Base-by-base conservation (phyloP, 1,284 basidiomycete genomes). In the Leccinum fuscescens region DNA sequence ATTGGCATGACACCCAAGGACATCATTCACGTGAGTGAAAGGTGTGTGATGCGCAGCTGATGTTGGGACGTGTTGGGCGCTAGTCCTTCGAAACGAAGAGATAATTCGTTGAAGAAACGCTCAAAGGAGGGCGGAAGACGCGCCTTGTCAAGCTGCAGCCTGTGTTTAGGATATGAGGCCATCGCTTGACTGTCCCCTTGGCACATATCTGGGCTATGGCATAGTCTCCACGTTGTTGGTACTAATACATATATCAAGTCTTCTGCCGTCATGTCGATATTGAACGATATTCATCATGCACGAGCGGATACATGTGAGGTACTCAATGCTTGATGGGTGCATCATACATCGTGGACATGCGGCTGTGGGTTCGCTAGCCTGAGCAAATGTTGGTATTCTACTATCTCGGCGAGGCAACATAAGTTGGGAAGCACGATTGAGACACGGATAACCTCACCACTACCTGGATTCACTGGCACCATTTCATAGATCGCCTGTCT, bases 1-100 rank as follows among this genome's bases (percentile, higher is more conserved):
- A 68, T 49, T 39, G 37, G 50, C 27, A 49, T n/a, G 17, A 39
- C 59, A 55, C 39, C 29, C 42, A 44, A 88, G 88, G 87, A 89
- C 58, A 75, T 89, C 12, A 89, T 88, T 67, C 89, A 86, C 7
- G 90, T 89, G 73, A 84, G 84, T 86, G 81, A 87, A 90, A 67
- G 44, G 44, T 20, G 44, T 12, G 12, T 17, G 9, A 44, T 44
- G n/a, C 3, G 42, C 9, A 44, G 5, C 42, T 44, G 42, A 4
- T 17, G 9, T 42, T 9, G 8, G 17, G 17, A 44, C 42, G 17
- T 20, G 42, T 82, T 58, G 81, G 80, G 58, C 77, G 77, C 64
- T 86, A 82, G 82, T 84, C 83, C 67, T 86, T 88, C 67, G 78
- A 84, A 67, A 81, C 81, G 11, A 77, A 78, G 62, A 78, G 83